A percentile compares a stretch with the other conserved stretches of the same genome.
Conservation (phyloP, 2,329 filamentous ascomycete genomes). For the Ophiostoma pallidulum region DNA sequence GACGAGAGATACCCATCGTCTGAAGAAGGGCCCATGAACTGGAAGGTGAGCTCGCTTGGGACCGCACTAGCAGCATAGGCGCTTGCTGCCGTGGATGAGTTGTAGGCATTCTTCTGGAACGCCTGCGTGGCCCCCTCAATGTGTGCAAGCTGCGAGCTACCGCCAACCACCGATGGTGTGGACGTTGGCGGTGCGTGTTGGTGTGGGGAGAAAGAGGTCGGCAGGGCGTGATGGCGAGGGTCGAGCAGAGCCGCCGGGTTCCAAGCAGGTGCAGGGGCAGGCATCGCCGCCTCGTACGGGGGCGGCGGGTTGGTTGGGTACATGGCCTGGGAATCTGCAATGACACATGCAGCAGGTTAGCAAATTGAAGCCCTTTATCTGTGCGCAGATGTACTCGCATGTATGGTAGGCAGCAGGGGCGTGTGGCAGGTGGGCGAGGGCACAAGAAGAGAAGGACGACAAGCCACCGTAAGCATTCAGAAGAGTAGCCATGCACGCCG, state of each 20-base stretch:
- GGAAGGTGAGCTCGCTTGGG: constrained; percentile 7
- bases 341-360: no score
- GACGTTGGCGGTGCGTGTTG: not conserved
- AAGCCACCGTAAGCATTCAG: no score
- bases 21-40: constrained; percentile 9
- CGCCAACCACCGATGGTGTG: not conserved
- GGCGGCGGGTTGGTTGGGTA: not conserved
- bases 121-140: not conserved
- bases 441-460: no score
- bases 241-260: constrained; percentile 26
- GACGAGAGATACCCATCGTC: constrained; percentile 22
- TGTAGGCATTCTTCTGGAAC: constrained; percentile 3
- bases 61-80: not conserved
- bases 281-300: no score
- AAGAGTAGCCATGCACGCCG: no score
- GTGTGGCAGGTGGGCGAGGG: no score
- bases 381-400: no score
- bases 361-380: no score
- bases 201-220: not conserved
- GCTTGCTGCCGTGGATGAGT: not conserved
- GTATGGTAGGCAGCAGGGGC: not conserved
- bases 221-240: constrained; percentile 5
- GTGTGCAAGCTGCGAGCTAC: not conserved
- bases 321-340: not conserved
- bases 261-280: constrained; percentile 27